Evolutionary conservation across 1,139 yeast genomes (phyloP), one percentile per base, ranked within the genome.

Genomic region (Debaryomyces sp.): DNA sequence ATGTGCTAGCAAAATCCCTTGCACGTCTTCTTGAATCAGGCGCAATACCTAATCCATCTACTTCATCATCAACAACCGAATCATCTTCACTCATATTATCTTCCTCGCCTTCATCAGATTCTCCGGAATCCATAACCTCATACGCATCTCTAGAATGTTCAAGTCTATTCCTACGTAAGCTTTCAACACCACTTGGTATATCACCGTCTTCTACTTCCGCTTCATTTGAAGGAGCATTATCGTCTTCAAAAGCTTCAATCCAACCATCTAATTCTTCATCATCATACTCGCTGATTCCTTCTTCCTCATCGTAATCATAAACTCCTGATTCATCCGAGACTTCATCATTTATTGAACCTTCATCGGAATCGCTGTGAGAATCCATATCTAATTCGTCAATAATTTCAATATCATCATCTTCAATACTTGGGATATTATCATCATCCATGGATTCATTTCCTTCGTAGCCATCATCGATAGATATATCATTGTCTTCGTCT

Each of bases 201-300:
- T 36, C 50, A 18, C 50, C 55, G 24, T 52, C 53, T 27, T 47
- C 45, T 3, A 36, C 51, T 10, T 50, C 60, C 22, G 47, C 50
- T 4, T 57, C 60, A 34, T 54, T 55, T 7, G 48, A 47, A 3
- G 53, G 49, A 10, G 52, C 53, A 8, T 61, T 64, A 30, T 58
- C 66, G 45, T 63, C 70, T 54, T 59, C 73, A 52, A 76, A 72
- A 34, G 70, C 78, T 48, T 73, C 78, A 45, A 76, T 67, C 79
- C 79, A 75, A 2, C 73, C 75, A 52, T 75, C 79, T 15, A 74
- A 61, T 43, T 72, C 79, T 41, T 64, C 76, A 48, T 73, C 75
- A 41, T 71, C 76, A 48, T 73, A 70, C 35, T 66, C 75, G 51
- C 71, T 68, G 29, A 55, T 59, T 12, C 59, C 67, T 41, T 52